Base-by-base conservation (phyloP, 768 basidiomycete species). In the Boletus edulis region DNA sequence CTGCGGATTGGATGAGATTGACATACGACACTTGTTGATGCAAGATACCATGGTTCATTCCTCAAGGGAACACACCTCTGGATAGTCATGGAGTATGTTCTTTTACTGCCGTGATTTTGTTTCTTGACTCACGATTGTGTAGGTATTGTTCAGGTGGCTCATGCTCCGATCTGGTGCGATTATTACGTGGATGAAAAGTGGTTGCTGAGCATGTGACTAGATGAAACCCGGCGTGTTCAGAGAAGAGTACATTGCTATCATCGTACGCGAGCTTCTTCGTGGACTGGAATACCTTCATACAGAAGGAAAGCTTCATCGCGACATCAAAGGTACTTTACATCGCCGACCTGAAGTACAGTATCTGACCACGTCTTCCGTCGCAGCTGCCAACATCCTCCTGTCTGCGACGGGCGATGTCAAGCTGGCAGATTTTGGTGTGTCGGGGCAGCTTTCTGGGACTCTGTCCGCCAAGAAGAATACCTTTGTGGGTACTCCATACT, bases 171-270 rank as follows among this genome's bases (percentile, higher is more conserved):
- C 76, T 98, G 72, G 95, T 95, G 74, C 63, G 80, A 76, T 63
- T 59, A 42, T 24, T 43, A 29, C 54, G 56, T 46, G 42, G 49
- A 49, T 46, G 34, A 39, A 43, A 43, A 1, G 17, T 15, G 10
- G 22, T 47, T 46, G 46, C 61, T 62, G 35, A 66, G 29, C 29
- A 51, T 39, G 38, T 46, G 49, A 49, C 37, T 67, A 98, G 94
- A 95, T 99, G 92, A 98, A 98, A 76, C 92, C 96, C 2, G 97
- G 97, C 13, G 90, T 94, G 4, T 98, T 99, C 72, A 81, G 92
- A 59, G 97, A 99, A 77, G 97, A 99, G 67, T 98, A 99, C 66
- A 98, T 99, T 61, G 97, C 96, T 8, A 98, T 98, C 69, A 90
- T 99, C 62, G 84, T 93, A 44, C 84, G 91, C 46, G 97, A 99